These are phyloP conservation scores for Xylaria telfairii DNA, from an alignment of 495 filamentous ascomycete genomes.

Conservation along the genomic window DNA sequence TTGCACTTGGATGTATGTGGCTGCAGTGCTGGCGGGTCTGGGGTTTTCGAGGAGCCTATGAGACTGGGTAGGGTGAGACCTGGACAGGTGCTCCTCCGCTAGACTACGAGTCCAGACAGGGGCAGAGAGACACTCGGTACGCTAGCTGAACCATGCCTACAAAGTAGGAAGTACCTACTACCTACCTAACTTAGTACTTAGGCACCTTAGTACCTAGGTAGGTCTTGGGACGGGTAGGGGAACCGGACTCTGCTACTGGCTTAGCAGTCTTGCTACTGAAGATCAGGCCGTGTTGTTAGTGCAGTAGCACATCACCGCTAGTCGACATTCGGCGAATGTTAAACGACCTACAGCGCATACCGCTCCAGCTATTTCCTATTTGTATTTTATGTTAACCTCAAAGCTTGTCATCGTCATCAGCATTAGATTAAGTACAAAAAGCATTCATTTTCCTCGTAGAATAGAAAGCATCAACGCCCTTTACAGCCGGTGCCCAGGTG, in stretches of 20 bases:
- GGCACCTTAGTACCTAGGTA: no score
- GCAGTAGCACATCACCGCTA: not conserved
- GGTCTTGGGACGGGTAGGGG: no score
- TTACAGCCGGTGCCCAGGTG: no score
- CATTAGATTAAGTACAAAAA: no score
- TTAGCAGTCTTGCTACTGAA: not conserved
- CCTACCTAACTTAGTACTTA: no score
- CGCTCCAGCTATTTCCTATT: no score
- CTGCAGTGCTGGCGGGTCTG: not conserved
- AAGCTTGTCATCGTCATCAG: not conserved
- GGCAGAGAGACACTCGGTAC: no score
- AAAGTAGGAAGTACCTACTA: no score
- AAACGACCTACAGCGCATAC: no score
- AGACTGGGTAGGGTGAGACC: not conserved
- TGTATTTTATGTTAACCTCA: not conserved
- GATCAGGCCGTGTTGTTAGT: not conserved
- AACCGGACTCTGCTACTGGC: not conserved
- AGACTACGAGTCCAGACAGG: no score
- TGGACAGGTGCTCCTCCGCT: not conserved
- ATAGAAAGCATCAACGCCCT: not conserved
- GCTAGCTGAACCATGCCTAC: no score
- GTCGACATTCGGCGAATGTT: not conserved
- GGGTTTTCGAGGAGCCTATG: no score
- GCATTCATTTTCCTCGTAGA: not conserved
- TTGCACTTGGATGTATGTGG: constrained; percentile 14